Evolutionary conservation across 2,329 filamentous ascomycete genomes (phyloP), one percentile per base, ranked within the genome.

Genomic region (Cephalotrichum gorgonifer): DNA sequence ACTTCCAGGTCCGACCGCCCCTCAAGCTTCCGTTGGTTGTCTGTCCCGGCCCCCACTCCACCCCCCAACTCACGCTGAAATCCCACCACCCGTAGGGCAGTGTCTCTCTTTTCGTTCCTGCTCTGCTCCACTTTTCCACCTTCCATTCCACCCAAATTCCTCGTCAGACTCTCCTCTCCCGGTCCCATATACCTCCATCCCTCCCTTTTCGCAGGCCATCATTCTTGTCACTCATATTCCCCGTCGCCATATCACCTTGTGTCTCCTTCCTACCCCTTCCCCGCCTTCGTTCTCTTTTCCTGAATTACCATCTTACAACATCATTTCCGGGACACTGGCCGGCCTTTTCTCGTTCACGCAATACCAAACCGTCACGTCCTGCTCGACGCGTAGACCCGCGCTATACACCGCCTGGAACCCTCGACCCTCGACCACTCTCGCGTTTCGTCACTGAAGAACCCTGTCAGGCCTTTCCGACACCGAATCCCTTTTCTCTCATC

Each of bases 41-140:
- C n/a, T n/a, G n/a, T n/a, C n/a, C n/a, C n/a, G n/a, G n/a, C n/a
- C n/a, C n/a, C n/a, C n/a, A n/a, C n/a, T n/a, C n/a, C n/a, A n/a
- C n/a, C n/a, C n/a, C n/a, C n/a, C 54, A 47, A 47, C 43, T 12
- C 20, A 20, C 20, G 14, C 22, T 49, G n/a, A 25, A 50, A 4
- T 11, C 33, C 17, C 55, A 43, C 51, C 48, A 46, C 49, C 49
- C 51, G 50, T 9, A 17, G n/a, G 35, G 54, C 54, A 51, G 53
- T 55, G 51, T 54, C 56, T 55, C 53, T 56, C 57, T 58, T 50
- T 56, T 20, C 17, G 11, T 47, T 55, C 51, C 50, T n/a, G n/a
- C 54, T 54, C 54, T 54, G 53, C 47, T 48, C 31, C 50, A 44
- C 52, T n/a, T 44, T 51, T 48, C 49, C 45, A 35, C 45, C 54